Conservation (phyloP, 1,284 basidiomycete genomes). For the Puccinia coronata region DNA sequence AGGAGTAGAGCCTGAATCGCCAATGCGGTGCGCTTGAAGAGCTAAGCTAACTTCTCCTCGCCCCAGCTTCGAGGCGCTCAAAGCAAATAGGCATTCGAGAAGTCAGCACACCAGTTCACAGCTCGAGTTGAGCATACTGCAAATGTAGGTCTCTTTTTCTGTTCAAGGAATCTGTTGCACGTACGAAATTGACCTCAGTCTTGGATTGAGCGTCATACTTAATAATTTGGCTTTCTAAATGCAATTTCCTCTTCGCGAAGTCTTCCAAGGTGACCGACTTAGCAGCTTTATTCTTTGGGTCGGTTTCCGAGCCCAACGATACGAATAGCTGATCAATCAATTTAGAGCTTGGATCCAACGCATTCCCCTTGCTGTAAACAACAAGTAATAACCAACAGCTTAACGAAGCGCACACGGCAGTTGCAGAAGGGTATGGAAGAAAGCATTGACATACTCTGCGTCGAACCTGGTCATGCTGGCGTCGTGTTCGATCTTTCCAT, state of each 20-base stretch:
- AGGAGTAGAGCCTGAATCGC: neutral
- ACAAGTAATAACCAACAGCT: neutral
- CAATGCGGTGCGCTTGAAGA: slow-evolving; percentile 13
- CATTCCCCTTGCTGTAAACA: slow-evolving; percentile 27
- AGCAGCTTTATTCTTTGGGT: neutral
- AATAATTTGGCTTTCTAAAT: slow-evolving; percentile 16
- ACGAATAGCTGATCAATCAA: slow-evolving; percentile 27
- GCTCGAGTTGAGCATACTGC: neutral
- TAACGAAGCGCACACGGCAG: neutral
- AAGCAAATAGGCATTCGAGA: neutral
- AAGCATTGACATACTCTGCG: slow-evolving; percentile 20
- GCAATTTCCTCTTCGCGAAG: slow-evolving; percentile 5
- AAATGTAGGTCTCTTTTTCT: neutral
- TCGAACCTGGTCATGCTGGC: slow-evolving; percentile 44
- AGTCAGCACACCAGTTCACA: neutral
- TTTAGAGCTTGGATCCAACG: slow-evolving; percentile 20
- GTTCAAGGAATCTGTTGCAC: neutral
- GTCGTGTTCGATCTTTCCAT: slow-evolving; percentile 44
- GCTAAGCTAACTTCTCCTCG: slow-evolving; percentile 34
- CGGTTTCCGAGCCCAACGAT: neutral
- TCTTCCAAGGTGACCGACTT: slow-evolving; percentile 19
- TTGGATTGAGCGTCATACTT: neutral
- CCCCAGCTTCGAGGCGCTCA: slow-evolving; percentile 9
- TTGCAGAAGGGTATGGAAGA: neutral
- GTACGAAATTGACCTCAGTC: slow-evolving; percentile 15